A percentile compares a stretch with the other conserved stretches of the same genome.
Evolutionary conservation across 192 early-diverging fungal genomes (phyloP).

Genomic region (Obelidium mucronatum): DNA sequence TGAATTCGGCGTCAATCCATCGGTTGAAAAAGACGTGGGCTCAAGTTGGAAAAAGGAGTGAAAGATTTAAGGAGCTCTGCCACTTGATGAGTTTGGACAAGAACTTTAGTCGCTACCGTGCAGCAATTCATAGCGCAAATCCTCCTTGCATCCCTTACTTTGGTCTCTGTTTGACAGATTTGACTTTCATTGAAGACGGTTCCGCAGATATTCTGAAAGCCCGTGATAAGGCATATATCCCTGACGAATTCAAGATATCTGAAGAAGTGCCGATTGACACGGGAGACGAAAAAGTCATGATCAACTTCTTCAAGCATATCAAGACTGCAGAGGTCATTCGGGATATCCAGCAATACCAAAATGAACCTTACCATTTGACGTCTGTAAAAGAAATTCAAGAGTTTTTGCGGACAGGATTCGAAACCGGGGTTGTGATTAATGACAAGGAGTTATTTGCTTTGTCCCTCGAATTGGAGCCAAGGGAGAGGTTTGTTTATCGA

Average conservation of each 20-base stretch:
- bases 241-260: constrained; percentile 36
- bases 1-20: constrained; percentile 88
- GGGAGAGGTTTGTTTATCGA: constrained; percentile 40
- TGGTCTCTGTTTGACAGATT: constrained; percentile 80
- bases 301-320: constrained; percentile 89
- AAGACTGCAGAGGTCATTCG: constrained; percentile 84
- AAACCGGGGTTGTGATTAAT: constrained; percentile 64
- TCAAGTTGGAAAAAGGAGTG: constrained; percentile 6
- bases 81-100: constrained; percentile 77
- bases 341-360: constrained; percentile 86
- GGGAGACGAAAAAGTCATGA: constrained; percentile 47
- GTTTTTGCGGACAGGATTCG: constrained; percentile 42
- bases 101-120: constrained; percentile 84
- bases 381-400: constrained; percentile 81
- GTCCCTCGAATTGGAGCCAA: constrained; percentile 84
- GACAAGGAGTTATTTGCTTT: constrained; percentile 80
- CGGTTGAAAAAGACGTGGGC: constrained; percentile 89
- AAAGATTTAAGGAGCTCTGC: constrained; percentile 62
- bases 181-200: constrained; percentile 88
- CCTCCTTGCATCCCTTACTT: constrained; percentile 71
- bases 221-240: constrained; percentile 30
- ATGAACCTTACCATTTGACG: constrained; percentile 76
- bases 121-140: constrained; percentile 75
- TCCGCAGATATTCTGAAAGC: constrained; percentile 16
- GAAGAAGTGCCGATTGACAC: neutral